Evolutionary conservation across 2,329 filamentous ascomycete genomes (phyloP).

Genomic region (Aspergillus pseudonomiae): DNA sequence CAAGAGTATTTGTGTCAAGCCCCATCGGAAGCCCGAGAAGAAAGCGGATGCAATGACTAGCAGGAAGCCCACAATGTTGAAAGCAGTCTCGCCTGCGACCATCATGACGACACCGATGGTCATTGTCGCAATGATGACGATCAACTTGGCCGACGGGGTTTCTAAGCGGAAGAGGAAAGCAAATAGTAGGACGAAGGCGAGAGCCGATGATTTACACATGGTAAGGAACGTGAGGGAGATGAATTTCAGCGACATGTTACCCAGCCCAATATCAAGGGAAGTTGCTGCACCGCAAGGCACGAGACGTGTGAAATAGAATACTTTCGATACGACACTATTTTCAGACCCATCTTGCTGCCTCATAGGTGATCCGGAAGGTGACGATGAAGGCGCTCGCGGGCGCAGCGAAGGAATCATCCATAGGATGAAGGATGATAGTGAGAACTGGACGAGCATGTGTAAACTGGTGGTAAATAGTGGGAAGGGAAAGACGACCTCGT

Average conservation of each 20-base stretch:
- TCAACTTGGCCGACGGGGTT: constrained; percentile 79
- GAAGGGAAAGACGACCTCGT: constrained; percentile 86
- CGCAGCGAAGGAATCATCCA: constrained; percentile 82
- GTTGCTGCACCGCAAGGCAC: constrained; percentile 91
- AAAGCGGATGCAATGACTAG: constrained; percentile 92
- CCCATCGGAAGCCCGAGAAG: constrained; percentile 97
- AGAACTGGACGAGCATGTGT: constrained; percentile 95
- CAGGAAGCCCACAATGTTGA: constrained; percentile 81
- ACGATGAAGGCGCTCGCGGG: constrained; percentile 54
- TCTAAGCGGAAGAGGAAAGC: constrained; percentile 94
- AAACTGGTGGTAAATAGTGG: constrained; percentile 92
- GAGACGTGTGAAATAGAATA: constrained; percentile 90
- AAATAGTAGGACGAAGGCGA: constrained; percentile 93
- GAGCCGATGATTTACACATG: constrained; percentile 97
- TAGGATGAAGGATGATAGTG: constrained; percentile 74
- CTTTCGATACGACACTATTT: constrained; percentile 72
- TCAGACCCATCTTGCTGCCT: constrained; percentile 48
- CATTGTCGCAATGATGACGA: constrained; percentile 88
- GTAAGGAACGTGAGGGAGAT: constrained; percentile 98
- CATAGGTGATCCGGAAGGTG: constrained; percentile 36
- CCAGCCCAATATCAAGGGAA: constrained; percentile 91
- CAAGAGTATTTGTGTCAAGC: constrained; percentile 94
- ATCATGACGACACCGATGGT: constrained; percentile 94
- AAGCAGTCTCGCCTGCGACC: constrained; percentile 93
- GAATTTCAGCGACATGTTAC: constrained; percentile 93